Conservation (phyloP, 495 filamentous ascomycete species). For the Amorphotheca resinae region DNA sequence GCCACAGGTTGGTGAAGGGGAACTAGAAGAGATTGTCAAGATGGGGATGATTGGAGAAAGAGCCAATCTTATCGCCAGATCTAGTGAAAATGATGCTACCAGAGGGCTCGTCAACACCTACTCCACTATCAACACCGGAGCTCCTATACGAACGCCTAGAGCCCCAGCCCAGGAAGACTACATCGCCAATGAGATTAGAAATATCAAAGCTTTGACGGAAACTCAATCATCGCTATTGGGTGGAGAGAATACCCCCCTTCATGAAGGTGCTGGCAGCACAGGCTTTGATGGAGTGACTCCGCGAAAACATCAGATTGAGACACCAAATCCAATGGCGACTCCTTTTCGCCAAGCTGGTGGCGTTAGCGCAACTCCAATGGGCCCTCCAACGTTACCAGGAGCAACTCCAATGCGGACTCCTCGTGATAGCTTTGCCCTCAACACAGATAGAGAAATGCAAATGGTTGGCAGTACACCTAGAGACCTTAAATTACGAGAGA, state of each 20-base stretch:
- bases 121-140: slow-evolving; percentile 61
- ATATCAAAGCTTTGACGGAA: slow-evolving; percentile 84
- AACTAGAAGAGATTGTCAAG: slow-evolving; percentile 96
- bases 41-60: slow-evolving; percentile 92
- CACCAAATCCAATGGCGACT: slow-evolving; percentile 91
- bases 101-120: slow-evolving; percentile 80
- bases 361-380: slow-evolving; percentile 59
- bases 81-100: slow-evolving; percentile 75
- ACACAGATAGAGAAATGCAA: slow-evolving; percentile 49
- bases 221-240: slow-evolving; percentile 93
- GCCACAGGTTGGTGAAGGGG: slow-evolving; percentile 83
- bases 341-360: slow-evolving; percentile 63
- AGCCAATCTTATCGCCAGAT: slow-evolving; percentile 61
- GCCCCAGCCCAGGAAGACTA: slow-evolving; percentile 87
- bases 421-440: slow-evolving; percentile 78
- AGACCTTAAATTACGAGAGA: slow-evolving; percentile 64
- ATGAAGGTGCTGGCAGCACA: slow-evolving; percentile 69
- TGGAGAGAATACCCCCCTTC: slow-evolving; percentile 83
- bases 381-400: slow-evolving; percentile 39
- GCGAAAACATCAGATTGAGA: slow-evolving; percentile 65
- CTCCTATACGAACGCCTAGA: slow-evolving; percentile 82
- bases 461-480: slow-evolving; percentile 64
- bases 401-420: slow-evolving; percentile 88
- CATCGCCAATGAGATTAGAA: slow-evolving; percentile 91
- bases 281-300: slow-evolving; percentile 82